A percentile compares a stretch with the other conserved stretches of the same genome.
These are phyloP conservation scores for Pestalotiopsis sp. DNA, from an alignment of 2,329 filamentous ascomycete genomes.

Conservation along the genomic window DNA sequence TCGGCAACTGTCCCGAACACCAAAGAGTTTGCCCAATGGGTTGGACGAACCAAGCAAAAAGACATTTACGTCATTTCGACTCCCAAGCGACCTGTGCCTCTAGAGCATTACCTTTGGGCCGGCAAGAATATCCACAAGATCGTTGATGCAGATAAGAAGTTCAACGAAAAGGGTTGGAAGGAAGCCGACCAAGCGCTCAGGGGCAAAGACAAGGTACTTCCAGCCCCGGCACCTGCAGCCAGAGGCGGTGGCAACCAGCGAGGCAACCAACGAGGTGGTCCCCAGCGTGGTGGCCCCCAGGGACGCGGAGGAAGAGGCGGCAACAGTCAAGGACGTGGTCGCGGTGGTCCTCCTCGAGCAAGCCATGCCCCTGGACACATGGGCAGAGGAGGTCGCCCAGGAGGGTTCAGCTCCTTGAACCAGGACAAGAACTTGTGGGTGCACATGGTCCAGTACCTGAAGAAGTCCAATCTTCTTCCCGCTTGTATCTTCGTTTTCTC, in stretches of 20 bases:
- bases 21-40: slow-evolving; percentile 97
- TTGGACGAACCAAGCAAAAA: slow-evolving; percentile 96
- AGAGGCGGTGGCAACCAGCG: slow-evolving; percentile 56
- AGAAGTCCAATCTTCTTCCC: slow-evolving; percentile 83
- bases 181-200: slow-evolving; percentile 83
- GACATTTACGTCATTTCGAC: slow-evolving; percentile 99
- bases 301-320: slow-evolving; percentile 53
- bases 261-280: slow-evolving; percentile 51
- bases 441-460: slow-evolving; percentile 87
- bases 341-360: slow-evolving; percentile 61
- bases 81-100: slow-evolving; percentile 87
- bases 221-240: slow-evolving; percentile 35
- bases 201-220: slow-evolving; percentile 72
- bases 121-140: slow-evolving; percentile 93
- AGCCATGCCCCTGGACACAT: slow-evolving; percentile 79
- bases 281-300: slow-evolving; percentile 51
- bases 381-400: slow-evolving; percentile 82
- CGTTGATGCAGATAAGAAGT: slow-evolving; percentile 89
- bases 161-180: slow-evolving; percentile 93
- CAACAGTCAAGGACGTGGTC: slow-evolving; percentile 56
- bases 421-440: slow-evolving; percentile 98
- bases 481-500: slow-evolving; percentile 99
- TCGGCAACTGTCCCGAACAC: slow-evolving; percentile 98
- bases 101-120: slow-evolving; percentile 97
- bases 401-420: slow-evolving; percentile 84